Percentiles rank a stretch among this genome's conserved stretches.
Evolutionary conservation across 371 early-diverging fungal genomes (phyloP).

Genomic region (Umbelopsis sp.): DNA sequence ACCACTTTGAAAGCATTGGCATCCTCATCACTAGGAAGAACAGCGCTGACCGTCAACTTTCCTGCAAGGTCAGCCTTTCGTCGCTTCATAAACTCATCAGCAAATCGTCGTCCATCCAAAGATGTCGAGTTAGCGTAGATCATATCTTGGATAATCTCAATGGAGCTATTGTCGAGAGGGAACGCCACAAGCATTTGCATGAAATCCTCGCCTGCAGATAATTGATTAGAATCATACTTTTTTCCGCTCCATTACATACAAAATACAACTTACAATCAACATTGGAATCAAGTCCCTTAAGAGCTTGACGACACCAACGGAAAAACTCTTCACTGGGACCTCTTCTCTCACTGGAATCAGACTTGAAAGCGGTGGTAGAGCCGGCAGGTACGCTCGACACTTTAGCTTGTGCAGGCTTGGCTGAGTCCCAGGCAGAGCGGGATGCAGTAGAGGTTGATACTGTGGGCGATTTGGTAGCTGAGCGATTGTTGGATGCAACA

Average conservation of each 20-base stretch:
- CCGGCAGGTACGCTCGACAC: slow-evolving; percentile 25
- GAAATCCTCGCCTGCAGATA: slow-evolving; percentile 63
- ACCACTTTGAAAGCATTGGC: slow-evolving; percentile 14
- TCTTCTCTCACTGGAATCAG: slow-evolving; percentile 35
- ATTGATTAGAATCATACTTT: too few relatives aligned
- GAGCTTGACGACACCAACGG: slow-evolving; percentile 73
- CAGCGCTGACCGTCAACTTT: slow-evolving; percentile 39
- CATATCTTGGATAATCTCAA: slow-evolving; percentile 82
- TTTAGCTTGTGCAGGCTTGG: slow-evolving; percentile 9
- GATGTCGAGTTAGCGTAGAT: slow-evolving; percentile 75
- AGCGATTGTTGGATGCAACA: slow-evolving; percentile 38
- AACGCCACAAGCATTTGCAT: slow-evolving; percentile 79
- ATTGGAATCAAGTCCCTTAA: slow-evolving; percentile 66
- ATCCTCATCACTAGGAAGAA: slow-evolving; percentile 8
- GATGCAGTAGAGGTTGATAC: slow-evolving; percentile 20
- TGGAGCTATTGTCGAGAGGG: slow-evolving; percentile 71
- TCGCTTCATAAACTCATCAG: slow-evolving; percentile 79
- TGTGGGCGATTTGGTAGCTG: slow-evolving; percentile 31
- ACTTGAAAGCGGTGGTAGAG: slow-evolving; percentile 25
- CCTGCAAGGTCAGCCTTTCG: slow-evolving; percentile 74
- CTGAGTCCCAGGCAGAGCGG: slow-evolving; percentile 32
- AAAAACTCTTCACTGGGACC: slow-evolving; percentile 76
- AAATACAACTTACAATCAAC: slow-evolving; percentile 53
- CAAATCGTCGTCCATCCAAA: slow-evolving; percentile 81
- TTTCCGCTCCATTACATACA: neutral